Evolutionary conservation across 2,329 filamentous ascomycete genomes (phyloP), one percentile per base, ranked within the genome.

Genomic region (Colletotrichum sansevieriae): DNA sequence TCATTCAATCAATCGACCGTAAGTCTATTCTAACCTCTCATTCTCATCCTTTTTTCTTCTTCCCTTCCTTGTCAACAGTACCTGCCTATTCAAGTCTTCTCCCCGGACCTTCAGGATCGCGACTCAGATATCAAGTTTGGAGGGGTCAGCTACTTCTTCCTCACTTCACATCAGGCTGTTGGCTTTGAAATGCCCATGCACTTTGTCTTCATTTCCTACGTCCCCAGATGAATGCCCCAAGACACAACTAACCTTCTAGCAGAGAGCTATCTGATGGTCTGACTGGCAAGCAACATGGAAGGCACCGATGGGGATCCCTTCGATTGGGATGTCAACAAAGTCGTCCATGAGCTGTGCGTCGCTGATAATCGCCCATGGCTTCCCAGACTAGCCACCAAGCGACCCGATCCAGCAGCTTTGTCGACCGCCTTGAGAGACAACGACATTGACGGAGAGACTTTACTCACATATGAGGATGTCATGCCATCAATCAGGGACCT

Each of bases 321-420:
- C 77, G 75, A 85, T 62, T 97, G 94, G 94, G 85, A 86, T 41
- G 83, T 90, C 37, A 88, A 91, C 43, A 84, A 89, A 41, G 88
- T 97, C 11, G 85, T 92, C 10, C 76, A 83, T 15, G 89, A 91
- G 74, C 82, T 97, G 3, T 93, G 90, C 75, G 83, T 85, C 22
- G 74, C 81, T 2, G 75, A 82, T 3, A 44, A 47, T 25, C 81
- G 82, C 55, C 84, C 87, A 10, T 88, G 86, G 85, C 72, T 72
- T 46, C 75, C 76, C 62, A 78, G 79, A 55, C 78, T 75, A 29
- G 70, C 71, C 18, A 71, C 74, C 15, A 78, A 77, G 65, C 79
- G 89, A 8, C 88, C 89, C 4, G 83, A 92, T 58, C 79, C 84
- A 0, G 74, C 74, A 0, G 57, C 76, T 0, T 82, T 97, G 3